Base-by-base conservation (phyloP, 2,329 filamentous ascomycete species). In the Davidsoniella virescens region DNA sequence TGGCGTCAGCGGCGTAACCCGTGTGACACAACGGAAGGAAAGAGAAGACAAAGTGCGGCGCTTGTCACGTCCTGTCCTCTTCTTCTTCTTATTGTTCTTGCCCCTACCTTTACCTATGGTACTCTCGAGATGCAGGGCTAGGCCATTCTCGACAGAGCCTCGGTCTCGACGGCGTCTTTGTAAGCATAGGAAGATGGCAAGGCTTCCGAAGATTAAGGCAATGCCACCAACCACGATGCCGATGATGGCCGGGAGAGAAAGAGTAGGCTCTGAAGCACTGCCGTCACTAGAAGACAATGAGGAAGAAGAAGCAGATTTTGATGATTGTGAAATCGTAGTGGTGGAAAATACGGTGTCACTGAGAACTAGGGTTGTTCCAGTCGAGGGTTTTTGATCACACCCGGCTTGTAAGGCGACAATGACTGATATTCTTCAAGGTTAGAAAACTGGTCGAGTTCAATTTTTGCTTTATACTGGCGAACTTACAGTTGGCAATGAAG, bases 1-100 rank as follows among this genome's bases (percentile, higher is more conserved):
- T 0, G 67, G 65, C 1, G 65, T 66, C 14, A 63, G 59, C 1
- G 65, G 65, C 7, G 64, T 64, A 20, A 70, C 58, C 49, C 66
- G 66, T 0, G 70, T 67, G 52, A 71, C 69, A 60, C 72, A 75
- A 29, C 67, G 66, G 60, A 75, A 75, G 1, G 69, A 72, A 25
- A 75, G 63, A 4, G 68, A 66, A 0, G 72, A 73, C 12, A 59
- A 58, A n/a, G 63, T 64, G 12, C 63, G 64, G 53, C 63, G 60
- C 14, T 56, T 54, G 17, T 33, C 29, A 33, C 29, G 29, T 12
- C 8, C 29, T 33, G 29, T 9, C 12, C 29, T 33, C 29, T 33
- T 12, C 9, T 33, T 33, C 9, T 33, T 33, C 29, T 33, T 33
- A 12, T 33, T 33, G 29, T 33, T 12, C 29, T 33, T 33, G 26